phyloP scores from a whole-genome alignment of 371 early-diverging fungal species.

The Apophysomyces variabilis region DNA sequence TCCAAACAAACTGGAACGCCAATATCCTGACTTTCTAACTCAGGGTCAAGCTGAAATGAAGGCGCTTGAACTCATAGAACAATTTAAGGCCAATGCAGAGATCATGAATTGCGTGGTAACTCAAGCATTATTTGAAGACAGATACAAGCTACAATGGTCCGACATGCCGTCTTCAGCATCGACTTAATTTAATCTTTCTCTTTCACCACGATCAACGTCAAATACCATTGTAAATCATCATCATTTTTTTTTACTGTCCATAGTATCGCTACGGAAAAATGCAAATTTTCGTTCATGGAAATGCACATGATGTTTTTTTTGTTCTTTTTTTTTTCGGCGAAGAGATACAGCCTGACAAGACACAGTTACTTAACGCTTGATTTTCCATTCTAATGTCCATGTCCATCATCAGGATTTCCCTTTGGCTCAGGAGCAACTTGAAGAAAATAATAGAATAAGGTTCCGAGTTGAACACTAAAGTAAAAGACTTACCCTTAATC shows the following conservation, averaged over 20 bases:
- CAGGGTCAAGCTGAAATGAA: slow-evolving; percentile 16
- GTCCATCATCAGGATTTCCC: slow-evolving; percentile 49
- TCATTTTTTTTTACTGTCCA: background rate
- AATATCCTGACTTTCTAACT: slow-evolving; percentile 12
- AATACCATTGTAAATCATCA: no score
- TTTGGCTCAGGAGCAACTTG: slow-evolving; percentile 53
- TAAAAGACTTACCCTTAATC: slow-evolving; percentile 73
- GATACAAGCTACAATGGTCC: slow-evolving; percentile 17
- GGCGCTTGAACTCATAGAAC: background rate
- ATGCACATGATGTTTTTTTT: slow-evolving; percentile 6
- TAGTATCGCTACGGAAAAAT: background rate
- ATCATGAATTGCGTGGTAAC: slow-evolving; percentile 8
- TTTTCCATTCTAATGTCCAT: slow-evolving; percentile 47
- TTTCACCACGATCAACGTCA: no score
- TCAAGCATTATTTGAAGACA: slow-evolving; percentile 15
- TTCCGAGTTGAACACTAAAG: background rate
- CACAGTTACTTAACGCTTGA: background rate
- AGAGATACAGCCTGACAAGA: background rate
- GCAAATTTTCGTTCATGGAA: background rate
- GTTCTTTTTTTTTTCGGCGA: background rate
- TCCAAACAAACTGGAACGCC: slow-evolving; percentile 16
- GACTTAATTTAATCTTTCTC: background rate
- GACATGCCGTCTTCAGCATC: background rate
- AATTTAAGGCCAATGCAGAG: background rate
- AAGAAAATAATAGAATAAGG: background rate